These are phyloP conservation scores for Vachellia pachyceras DNA, from an alignment of 306 rosid species.

Conservation along the genomic window DNA sequence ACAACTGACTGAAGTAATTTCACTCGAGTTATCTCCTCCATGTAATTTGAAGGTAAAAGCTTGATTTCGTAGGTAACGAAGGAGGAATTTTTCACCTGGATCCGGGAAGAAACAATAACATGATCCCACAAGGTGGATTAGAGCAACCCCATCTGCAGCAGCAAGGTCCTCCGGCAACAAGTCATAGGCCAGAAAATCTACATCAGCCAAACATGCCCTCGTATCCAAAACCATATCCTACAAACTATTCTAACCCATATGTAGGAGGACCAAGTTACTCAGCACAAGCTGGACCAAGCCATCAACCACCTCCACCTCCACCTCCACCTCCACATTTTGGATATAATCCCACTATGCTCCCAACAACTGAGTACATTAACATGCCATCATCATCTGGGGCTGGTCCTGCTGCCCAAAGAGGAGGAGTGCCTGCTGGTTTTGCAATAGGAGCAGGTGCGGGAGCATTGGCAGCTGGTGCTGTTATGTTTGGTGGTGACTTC, in stretches of 20 bases:
- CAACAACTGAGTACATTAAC: constrained; percentile 51
- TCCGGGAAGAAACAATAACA: constrained; percentile 42
- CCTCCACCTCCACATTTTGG: constrained; percentile 62
- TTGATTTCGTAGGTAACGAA: constrained; percentile 49
- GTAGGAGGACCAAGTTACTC: constrained; percentile 56
- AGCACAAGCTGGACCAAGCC: constrained; percentile 52
- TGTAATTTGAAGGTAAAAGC: constrained; percentile 17
- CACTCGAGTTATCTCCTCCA: not conserved
- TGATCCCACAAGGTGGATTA: constrained; percentile 51
- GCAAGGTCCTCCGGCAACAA: constrained; percentile 45
- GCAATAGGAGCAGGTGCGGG: constrained; percentile 75
- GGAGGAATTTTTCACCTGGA: constrained; percentile 45
- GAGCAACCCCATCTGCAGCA: constrained; percentile 42
- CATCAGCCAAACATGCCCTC: constrained; percentile 39
- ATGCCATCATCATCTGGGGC: constrained; percentile 52
- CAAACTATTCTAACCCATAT: constrained; percentile 54
- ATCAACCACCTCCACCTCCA: constrained; percentile 52
- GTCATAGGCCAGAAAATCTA: constrained; percentile 46
- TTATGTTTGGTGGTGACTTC: constrained; percentile 84
- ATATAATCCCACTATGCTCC: constrained; percentile 61
- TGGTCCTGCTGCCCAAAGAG: constrained; percentile 42
- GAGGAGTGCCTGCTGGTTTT: constrained; percentile 42
- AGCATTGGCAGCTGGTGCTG: constrained; percentile 87
- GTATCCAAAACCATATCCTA: constrained; percentile 47
- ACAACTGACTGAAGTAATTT: not conserved